A percentile compares a stretch with the other conserved stretches of the same genome.
These are phyloP conservation scores for Luvunga scandens DNA, from an alignment of 345 rosid species.

Conservation along the genomic window DNA sequence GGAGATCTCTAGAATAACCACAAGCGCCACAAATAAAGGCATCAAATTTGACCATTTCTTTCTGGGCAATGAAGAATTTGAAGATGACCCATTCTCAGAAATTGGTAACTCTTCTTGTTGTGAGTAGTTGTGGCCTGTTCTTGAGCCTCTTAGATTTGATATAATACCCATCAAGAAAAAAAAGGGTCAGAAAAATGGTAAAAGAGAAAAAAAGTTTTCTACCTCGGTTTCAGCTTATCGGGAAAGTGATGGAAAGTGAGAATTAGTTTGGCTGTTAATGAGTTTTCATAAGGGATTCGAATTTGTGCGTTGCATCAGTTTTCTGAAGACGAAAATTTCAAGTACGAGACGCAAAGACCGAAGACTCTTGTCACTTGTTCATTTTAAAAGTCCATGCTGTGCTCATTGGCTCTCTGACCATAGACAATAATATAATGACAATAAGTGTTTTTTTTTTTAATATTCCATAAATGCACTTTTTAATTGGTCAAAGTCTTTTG, in stretches of 20 bases:
- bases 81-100: conserved; percentile 30
- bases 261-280: neutral
- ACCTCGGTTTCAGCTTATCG: neutral
- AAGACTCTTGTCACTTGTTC: neutral
- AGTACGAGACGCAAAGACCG: neutral
- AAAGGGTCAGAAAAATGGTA: neutral
- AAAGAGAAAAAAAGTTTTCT: neutral
- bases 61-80: conserved; percentile 32
- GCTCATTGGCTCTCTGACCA: neutral
- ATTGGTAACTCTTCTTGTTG: conserved; percentile 33
- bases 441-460: no score
- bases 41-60: conserved; percentile 59
- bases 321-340: neutral
- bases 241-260: neutral
- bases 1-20: conserved; percentile 68
- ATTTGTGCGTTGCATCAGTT: neutral
- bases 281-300: neutral
- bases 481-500: neutral
- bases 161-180: conserved; percentile 44
- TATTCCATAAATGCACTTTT: neutral
- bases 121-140: conserved; percentile 20
- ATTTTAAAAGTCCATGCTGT: neutral
- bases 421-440: no score
- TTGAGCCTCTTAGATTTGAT: conserved; percentile 60
- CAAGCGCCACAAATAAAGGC: conserved; percentile 65